Base-by-base conservation (phyloP, 495 filamentous ascomycete species). In the Penicillium steckii region DNA sequence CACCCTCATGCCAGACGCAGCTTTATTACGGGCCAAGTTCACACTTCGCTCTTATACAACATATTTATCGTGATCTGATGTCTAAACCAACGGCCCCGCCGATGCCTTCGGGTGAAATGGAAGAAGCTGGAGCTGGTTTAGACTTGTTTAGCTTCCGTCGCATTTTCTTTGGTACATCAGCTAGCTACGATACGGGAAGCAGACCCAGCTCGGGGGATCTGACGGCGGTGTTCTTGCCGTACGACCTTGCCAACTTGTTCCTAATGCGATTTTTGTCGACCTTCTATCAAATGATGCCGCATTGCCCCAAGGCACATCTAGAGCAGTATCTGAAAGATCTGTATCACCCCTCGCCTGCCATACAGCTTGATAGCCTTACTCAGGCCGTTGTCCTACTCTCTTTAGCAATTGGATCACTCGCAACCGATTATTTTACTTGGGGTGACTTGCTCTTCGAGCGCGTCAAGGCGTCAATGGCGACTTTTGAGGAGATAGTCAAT, bases 11-110 rank as follows among this genome's bases (percentile, higher is more conserved):
- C 48, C 64, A 67, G 46, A 66, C 75, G 29, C 73, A 75, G 45
- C 56, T 78, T 3, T 78, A 75, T 52, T 78, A 78, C 64, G 74
- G 74, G 0, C 68, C 73, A 0, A 70, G 71, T 0, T 76, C 74
- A 3, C 70, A 76, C 46, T 78, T 78, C 46, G 59, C 73, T 3
- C 66, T 78, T 0, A 73, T 76, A 65, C 71, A 75, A 37, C 66
- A 75, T 30, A 62, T 76, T 24, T 74, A 78, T 44, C 59, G 70
- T 5, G 71, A 70, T 30, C 54, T 77, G 10, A 53, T 71, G n/a
- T 57, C 66, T 5, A 55, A 68, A 27, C 62, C 61, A 12, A 51
- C 59, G 1, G 38, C 57, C n/a, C 53, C 53, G n/a, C 47, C 55
- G 13, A 49, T 55, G 17, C 62, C 65, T 1, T 64, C 64, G 8